Base-by-base conservation (phyloP, 2,329 filamentous ascomycete species). In the Neoascochyta sp. region DNA sequence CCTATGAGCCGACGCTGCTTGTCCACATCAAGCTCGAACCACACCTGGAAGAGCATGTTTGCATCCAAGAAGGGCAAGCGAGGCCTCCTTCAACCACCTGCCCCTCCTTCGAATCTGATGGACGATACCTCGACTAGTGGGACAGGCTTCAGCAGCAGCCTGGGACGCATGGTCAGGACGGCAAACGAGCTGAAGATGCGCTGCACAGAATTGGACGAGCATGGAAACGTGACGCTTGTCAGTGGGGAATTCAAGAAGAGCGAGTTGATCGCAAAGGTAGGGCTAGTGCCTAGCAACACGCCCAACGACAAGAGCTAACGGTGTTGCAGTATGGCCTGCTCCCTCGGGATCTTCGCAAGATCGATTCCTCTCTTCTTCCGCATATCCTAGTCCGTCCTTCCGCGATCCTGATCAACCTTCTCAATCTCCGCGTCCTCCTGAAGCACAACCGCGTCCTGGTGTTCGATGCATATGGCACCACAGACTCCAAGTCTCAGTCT, bases 191-290 rank as follows among this genome's bases (percentile, higher is more conserved):
- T 89, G 16, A 81, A 87, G 37, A 70, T 98, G 46, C 77, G 92
- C 31, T 98, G 92, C 59, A 98, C 92, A 1, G 92, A 98, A 63
- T 86, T 96, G 37, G 88, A 96, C 52, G 87, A 89, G 60, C 79
- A 86, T 54, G 92, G 92, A 22, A 84, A 93, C 50, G 88, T 95
- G 15, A 93, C 90, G 12, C 71, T 96, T 35, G 84, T 94, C 12
- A 93, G 93, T 57, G 87, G 88, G 36, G 92, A 96, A 63, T 96
- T 95, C 65, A 93, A 92, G 68, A 98, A 98, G 73, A 92, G 81
- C 53, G 92, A 98, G 67, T 72, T 98, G 25, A 96, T 95, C 62
- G 88, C 89, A 30, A 95, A 92, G 74, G 86, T 89, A 11, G n/a
- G n/a, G n/a, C n/a, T n/a, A n/a, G 64, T 29, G 29, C 17, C 19